phyloP scores from a whole-genome alignment of 345 rosid species.

The Psidium friedrichsthalianum region DNA sequence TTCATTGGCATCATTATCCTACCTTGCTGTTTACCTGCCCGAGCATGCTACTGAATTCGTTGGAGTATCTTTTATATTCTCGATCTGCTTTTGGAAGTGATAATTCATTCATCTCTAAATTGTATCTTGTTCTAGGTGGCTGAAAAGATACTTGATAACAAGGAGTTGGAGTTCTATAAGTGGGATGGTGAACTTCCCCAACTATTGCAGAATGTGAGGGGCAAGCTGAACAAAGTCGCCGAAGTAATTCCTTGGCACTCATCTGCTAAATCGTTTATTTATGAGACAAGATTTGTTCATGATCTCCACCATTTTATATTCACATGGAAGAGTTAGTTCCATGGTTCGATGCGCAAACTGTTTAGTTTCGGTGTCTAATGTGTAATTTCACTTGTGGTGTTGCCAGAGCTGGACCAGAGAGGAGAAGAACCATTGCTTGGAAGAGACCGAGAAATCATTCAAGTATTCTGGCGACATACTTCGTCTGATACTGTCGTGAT shows the following conservation, averaged over 20 bases:
- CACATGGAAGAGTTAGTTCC: neutral
- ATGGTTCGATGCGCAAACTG: neutral
- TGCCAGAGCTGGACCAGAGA: constrained; percentile 64
- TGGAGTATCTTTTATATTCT: neutral
- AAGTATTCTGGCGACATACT: constrained; percentile 85
- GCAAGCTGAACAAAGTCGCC: constrained; percentile 78
- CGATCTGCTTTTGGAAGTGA: neutral
- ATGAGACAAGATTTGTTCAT: neutral
- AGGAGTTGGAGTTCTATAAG: constrained; percentile 76
- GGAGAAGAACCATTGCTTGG: constrained; percentile 81
- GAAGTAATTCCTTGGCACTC: constrained; percentile 29
- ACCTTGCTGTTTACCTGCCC: neutral
- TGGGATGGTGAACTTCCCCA: constrained; percentile 86
- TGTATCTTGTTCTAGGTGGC: constrained; percentile 38
- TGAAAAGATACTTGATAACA: constrained; percentile 47
- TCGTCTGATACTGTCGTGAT: constrained; percentile 50
- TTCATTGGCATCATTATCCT: neutral
- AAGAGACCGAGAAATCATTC: constrained; percentile 92
- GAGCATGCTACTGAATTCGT: neutral
- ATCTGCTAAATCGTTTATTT: neutral
- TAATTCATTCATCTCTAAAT: neutral
- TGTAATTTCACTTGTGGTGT: neutral
- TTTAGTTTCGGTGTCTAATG: neutral
- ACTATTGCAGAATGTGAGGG: constrained; percentile 76
- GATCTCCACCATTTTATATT: neutral